phyloP scores from a whole-genome alignment of 176 grass and related monocot genomes.

The Phyllostachys edulis region DNA sequence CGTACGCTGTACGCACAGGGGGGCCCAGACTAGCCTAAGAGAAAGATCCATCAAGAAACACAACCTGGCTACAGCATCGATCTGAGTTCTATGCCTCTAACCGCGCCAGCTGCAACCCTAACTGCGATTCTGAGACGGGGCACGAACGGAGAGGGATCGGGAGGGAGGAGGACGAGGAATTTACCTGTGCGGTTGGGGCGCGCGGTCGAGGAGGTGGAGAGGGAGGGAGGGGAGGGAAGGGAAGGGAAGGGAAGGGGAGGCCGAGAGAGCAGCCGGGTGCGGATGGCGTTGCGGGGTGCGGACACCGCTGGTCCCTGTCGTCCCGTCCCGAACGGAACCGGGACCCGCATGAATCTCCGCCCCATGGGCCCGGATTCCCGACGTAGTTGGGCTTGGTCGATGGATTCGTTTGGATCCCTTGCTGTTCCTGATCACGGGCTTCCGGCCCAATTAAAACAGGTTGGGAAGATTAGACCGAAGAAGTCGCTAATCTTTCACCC shows the following conservation, averaged over 20 bases:
- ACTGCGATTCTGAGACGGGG: not conserved
- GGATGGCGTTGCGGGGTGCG: constrained; percentile 8
- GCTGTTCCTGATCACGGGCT: not conserved
- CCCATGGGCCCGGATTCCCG: not conserved
- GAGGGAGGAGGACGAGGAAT: not conserved
- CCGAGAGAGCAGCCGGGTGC: not conserved
- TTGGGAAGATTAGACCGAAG: not conserved
- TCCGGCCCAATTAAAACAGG: not conserved
- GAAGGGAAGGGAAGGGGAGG: not conserved
- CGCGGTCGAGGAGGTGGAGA: constrained; percentile 1
- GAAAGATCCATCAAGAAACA: constrained; percentile 19
- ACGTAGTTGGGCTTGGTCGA: not conserved
- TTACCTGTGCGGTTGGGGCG: constrained; percentile 26
- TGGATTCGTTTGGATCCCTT: not conserved
- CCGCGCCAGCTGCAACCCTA: not conserved
- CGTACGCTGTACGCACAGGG: too few species aligned
- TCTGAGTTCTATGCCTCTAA: not conserved
- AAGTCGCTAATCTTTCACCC: not conserved
- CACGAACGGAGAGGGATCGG: not conserved
- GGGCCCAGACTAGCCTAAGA: not conserved
- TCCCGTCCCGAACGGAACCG: not conserved
- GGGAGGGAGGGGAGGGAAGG: not conserved
- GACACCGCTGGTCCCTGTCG: constrained; percentile 12
- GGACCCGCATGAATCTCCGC: constrained; percentile 22
- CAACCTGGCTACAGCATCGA: not conserved